Conservation (phyloP, 169 alveolate genomes). For the Miamiensis avidus region DNA sequence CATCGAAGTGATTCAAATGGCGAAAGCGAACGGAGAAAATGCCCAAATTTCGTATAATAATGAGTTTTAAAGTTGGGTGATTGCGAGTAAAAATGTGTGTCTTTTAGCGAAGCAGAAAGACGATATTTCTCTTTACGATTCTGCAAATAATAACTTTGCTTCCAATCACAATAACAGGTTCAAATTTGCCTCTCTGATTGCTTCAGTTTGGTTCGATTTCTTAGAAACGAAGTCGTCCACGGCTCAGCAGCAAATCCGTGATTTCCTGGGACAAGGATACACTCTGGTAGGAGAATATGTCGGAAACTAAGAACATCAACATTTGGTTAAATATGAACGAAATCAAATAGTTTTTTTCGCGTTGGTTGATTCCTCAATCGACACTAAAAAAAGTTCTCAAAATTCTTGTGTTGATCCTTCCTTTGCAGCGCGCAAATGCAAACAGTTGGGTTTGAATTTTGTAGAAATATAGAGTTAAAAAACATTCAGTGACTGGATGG, state of each 20-base stretch:
- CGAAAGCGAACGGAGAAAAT: conserved; percentile 84
- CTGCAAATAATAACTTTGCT: background rate
- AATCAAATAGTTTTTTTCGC: conserved; percentile 72
- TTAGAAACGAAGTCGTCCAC: conserved; percentile 9
- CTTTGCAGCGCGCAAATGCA: background rate
- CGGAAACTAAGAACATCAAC: conserved; percentile 70
- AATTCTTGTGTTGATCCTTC: background rate
- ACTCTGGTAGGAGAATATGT: conserved; percentile 80
- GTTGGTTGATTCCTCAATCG: conserved; percentile 35
- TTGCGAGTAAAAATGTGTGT: conserved; percentile 68
- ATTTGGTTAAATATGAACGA: conserved; percentile 64
- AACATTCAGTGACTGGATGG: too few relatives aligned
- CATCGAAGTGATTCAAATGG: conserved; percentile 39
- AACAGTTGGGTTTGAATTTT: background rate
- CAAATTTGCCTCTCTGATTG: conserved; percentile 61
- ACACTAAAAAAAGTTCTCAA: background rate
- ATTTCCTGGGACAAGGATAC: conserved; percentile 47
- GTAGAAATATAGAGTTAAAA: background rate
- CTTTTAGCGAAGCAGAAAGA: conserved; percentile 48
- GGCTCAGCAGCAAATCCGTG: too few relatives aligned
- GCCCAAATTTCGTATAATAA: conserved; percentile 64
- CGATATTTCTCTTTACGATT: conserved; percentile 53
- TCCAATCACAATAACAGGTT: conserved; percentile 47
- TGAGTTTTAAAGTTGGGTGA: conserved; percentile 64
- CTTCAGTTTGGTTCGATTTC: conserved; percentile 72